Evolutionary conservation across 2,329 filamentous ascomycete genomes (phyloP).

Genomic region (Pseudocercospora pini-densiflorae): DNA sequence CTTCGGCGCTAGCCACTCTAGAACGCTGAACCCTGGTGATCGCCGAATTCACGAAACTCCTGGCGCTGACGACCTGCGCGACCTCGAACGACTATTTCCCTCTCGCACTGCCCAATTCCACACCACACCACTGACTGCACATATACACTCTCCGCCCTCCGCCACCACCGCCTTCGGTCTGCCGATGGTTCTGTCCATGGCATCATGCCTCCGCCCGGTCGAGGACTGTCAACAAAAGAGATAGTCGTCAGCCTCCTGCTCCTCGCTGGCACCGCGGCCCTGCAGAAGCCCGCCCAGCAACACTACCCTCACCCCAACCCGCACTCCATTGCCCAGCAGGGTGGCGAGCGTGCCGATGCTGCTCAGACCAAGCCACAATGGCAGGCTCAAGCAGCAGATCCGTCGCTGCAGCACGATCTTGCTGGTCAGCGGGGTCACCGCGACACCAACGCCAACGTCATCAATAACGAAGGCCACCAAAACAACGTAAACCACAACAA

Average conservation of each 20-base stretch:
- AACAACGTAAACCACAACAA: conserved; percentile 20
- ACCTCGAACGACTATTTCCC: background rate
- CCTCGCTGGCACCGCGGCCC: conserved; percentile 39
- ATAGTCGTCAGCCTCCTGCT: conserved; percentile 29
- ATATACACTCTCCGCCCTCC: background rate
- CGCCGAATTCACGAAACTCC: background rate
- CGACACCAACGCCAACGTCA: conserved; percentile 30
- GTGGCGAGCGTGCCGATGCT: conserved; percentile 27
- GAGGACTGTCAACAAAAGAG: conserved; percentile 4
- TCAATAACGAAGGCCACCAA: conserved; percentile 21
- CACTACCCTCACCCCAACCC: conserved; percentile 20
- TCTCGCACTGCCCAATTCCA: background rate
- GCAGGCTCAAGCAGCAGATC: conserved; percentile 23
- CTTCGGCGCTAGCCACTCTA: background rate
- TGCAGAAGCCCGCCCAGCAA: conserved; percentile 43
- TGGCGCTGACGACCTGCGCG: background rate
- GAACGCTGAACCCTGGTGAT: background rate
- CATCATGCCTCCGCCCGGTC: conserved; percentile 33
- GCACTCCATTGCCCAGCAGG: conserved; percentile 14
- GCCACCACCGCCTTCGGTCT: background rate
- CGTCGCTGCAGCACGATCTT: conserved; percentile 34
- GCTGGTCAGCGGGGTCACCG: conserved; percentile 32
- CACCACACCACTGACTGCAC: background rate
- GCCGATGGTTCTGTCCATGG: conserved; percentile 27
- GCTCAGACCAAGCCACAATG: conserved; percentile 26